These are phyloP conservation scores for Puccinia novopanici DNA, from an alignment of 1,284 basidiomycete genomes.

Conservation along the genomic window DNA sequence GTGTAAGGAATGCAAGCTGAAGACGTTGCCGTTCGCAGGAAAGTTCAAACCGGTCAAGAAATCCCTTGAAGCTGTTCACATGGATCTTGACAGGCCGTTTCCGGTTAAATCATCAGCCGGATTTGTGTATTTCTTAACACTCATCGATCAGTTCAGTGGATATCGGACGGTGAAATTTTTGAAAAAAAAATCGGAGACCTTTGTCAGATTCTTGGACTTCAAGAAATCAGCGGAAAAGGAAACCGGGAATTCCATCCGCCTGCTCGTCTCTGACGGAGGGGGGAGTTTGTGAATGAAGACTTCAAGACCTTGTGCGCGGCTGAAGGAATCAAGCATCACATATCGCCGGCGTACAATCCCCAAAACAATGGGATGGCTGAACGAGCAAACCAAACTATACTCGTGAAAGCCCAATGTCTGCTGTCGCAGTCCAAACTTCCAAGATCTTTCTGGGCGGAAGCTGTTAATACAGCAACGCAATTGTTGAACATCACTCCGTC, in stretches of 20 bases:
- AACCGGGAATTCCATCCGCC: not conserved
- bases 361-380: slow-evolving; percentile 19
- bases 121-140: not conserved
- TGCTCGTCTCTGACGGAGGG: slow-evolving; percentile 12
- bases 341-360: slow-evolving; percentile 5
- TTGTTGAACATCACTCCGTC: slow-evolving; percentile 5
- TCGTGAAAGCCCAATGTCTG: slow-evolving; percentile 4
- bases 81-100: not conserved
- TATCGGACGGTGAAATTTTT: too few species aligned
- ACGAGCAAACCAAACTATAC: slow-evolving; percentile 2
- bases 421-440: not conserved
- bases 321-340: not conserved
- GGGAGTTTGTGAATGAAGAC: slow-evolving; percentile 1
- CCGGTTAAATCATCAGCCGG: not conserved
- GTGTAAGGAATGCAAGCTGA: not conserved
- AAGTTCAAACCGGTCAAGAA: not conserved
- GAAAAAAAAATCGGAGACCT: not conserved
- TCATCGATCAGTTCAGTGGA: slow-evolving; percentile 8
- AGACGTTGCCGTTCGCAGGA: not conserved
- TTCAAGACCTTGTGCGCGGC: not conserved
- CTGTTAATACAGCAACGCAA: not conserved
- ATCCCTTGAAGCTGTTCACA: not conserved
- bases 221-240: not conserved
- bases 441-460: slow-evolving; percentile 14
- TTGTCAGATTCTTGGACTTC: not conserved